Base-by-base conservation (phyloP, 2,329 filamentous ascomycete species). In the Cryphonectria nitschkei region DNA sequence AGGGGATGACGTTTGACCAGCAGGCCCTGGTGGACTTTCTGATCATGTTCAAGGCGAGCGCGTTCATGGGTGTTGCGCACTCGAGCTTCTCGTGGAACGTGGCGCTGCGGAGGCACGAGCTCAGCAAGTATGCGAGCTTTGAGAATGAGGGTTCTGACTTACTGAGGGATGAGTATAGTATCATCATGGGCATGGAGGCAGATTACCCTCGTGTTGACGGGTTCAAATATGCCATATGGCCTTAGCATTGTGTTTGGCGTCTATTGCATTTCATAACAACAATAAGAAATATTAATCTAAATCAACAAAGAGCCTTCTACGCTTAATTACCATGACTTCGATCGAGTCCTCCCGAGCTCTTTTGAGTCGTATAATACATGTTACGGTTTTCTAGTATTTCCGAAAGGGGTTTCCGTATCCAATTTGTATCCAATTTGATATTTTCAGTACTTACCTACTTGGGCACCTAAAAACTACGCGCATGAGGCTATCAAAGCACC, bases 11-110 rank as follows among this genome's bases (percentile, higher is more conserved):
- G 0, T 80, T 79, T 54, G 78, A 80, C 64, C 78, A 80, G 74
- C 78, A 79, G 71, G 78, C 75, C 2, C 74, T 80, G 65, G 75
- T 80, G 6, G 78, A 80, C 72, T 80, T 80, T 26, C 46, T 79
- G 56, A 74, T 80, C 62, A 75, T 80, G 73, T 78, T 79, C 73
- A 77, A 76, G 70, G 75, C 78, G 54, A 79, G 76, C 68, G 74
- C 74, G 0, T 80, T 80, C 46, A 79, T 79, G 77, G 78, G 78
- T 19, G 78, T 80, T 1, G 77, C 77, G 14, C 75, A 76, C 68
- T 79, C 78, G 0, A 80, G 78, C 61, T 80, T 79, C 60, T 76
- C 78, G 7, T 80, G 78, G 78, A 79, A 74, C 6, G 74, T 80
- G 16, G 78, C 78, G 1, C 71, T 80, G 67, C 76, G 78, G 43